Evolutionary conservation across 2,329 filamentous ascomycete species (phyloP).

Genomic region (Ascocoryne sarcoides): DNA sequence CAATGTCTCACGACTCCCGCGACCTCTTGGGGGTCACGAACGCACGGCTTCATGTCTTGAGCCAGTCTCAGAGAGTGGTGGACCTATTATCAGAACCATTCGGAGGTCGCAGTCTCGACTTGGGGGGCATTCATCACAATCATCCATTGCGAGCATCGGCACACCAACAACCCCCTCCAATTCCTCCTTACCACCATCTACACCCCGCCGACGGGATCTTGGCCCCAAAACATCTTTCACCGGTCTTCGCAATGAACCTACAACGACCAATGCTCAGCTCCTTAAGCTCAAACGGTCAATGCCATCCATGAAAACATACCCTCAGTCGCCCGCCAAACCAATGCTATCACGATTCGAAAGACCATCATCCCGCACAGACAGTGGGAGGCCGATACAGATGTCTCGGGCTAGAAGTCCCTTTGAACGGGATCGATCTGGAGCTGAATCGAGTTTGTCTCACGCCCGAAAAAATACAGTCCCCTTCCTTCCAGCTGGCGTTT

Average conservation of each 20-base stretch:
- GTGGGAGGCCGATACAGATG: conserved; percentile 39
- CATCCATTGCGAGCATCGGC: conserved; percentile 56
- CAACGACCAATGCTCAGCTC: conserved; percentile 56
- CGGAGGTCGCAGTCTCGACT: conserved; percentile 59
- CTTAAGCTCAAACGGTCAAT: conserved; percentile 58
- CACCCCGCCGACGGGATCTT: conserved; percentile 53
- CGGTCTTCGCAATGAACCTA: conserved; percentile 50
- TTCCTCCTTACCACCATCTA: conserved; percentile 42
- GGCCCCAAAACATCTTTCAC: conserved; percentile 44
- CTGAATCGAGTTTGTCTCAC: conserved; percentile 43
- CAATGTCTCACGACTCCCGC: conserved; percentile 63
- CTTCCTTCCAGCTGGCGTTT: conserved; percentile 71
- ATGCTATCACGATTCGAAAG: conserved; percentile 42
- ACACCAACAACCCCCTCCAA: conserved; percentile 50
- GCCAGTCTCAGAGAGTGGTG: conserved; percentile 84
- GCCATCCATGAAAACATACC: conserved; percentile 44
- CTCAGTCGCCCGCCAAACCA: conserved; percentile 44
- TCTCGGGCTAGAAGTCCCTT: conserved; percentile 64
- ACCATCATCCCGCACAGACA: conserved; percentile 50
- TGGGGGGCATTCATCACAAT: conserved; percentile 59
- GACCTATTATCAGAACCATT: conserved; percentile 51
- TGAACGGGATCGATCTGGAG: conserved; percentile 41
- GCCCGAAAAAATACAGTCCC: conserved; percentile 55
- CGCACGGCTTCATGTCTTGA: conserved; percentile 71
- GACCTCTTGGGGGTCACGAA: conserved; percentile 60